A percentile compares a stretch with the other conserved stretches of the same genome.
Evolutionary conservation across 139 green algal genomes (phyloP).

Genomic region (Spirogloea muscicola): DNA sequence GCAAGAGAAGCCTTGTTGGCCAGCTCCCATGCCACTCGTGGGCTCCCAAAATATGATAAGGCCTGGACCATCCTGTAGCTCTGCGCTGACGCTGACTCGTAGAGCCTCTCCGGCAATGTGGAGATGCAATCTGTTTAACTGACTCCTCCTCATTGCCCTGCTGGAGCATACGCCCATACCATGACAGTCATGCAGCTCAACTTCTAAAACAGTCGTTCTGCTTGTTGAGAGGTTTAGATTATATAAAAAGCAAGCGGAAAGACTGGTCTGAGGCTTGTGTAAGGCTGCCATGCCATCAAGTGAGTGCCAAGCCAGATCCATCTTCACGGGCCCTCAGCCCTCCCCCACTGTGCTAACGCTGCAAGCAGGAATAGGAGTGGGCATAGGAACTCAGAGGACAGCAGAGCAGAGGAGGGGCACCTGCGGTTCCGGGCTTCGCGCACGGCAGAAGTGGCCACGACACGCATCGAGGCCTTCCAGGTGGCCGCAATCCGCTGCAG

Average conservation of each 20-base stretch:
- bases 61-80: not conserved
- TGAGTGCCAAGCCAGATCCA: not conserved
- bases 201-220: no score
- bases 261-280: not conserved
- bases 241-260: not conserved
- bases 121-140: no score
- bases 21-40: not conserved
- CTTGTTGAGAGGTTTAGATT: no score
- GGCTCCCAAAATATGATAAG: not conserved
- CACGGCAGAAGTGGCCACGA: constrained; percentile 46
- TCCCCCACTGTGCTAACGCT: not conserved
- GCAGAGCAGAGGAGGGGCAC: not conserved
- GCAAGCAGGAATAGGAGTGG: not conserved
- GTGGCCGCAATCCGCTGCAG: constrained; percentile 39
- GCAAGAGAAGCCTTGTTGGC: not conserved
- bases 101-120: no score
- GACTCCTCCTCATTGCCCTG: no score
- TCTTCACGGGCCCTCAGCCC: not conserved
- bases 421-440: constrained; percentile 46
- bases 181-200: no score
- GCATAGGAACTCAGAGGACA: not conserved
- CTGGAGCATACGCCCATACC: no score
- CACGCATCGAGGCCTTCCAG: constrained; percentile 10
- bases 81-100: not conserved
- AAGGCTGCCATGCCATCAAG: not conserved